phyloP scores from a whole-genome alignment of 2,329 filamentous ascomycete species.

The Phyllosticta citrichinensis region DNA sequence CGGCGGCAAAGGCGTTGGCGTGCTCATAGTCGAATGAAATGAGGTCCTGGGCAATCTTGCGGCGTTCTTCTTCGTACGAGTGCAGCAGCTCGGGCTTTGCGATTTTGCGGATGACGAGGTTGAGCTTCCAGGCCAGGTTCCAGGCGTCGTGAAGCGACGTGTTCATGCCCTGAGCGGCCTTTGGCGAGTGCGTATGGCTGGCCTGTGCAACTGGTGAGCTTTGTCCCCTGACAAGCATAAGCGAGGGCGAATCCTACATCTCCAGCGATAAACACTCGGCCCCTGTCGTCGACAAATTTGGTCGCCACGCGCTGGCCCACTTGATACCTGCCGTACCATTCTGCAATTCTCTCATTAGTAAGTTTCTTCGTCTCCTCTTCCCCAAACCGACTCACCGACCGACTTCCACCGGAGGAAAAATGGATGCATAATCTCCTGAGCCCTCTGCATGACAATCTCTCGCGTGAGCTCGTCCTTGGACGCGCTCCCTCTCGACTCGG shows the following conservation, averaged over 20 bases:
- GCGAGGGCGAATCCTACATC: slow-evolving; percentile 26
- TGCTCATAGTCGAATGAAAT: slow-evolving; percentile 39
- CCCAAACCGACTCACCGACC: slow-evolving; percentile 22
- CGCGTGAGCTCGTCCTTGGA: slow-evolving; percentile 37
- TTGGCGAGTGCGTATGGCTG: slow-evolving; percentile 33
- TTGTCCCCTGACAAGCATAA: background rate
- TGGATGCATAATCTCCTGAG: slow-evolving; percentile 38
- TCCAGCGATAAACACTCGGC: slow-evolving; percentile 39
- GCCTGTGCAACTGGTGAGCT: slow-evolving; percentile 15
- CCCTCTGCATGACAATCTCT: slow-evolving; percentile 61
- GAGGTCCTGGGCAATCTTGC: slow-evolving; percentile 34
- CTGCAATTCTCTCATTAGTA: slow-evolving; percentile 13
- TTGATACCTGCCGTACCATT: slow-evolving; percentile 44
- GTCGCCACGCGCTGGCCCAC: slow-evolving; percentile 40
- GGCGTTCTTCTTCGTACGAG: slow-evolving; percentile 33
- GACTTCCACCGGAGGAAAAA: slow-evolving; percentile 36
- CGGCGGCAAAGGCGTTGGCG: slow-evolving; percentile 45
- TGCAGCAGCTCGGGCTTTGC: slow-evolving; percentile 28
- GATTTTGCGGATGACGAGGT: slow-evolving; percentile 29
- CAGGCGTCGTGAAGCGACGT: slow-evolving; percentile 33
- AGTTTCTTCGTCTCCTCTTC: background rate
- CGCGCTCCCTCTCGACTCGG: slow-evolving; percentile 23
- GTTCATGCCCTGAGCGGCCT: slow-evolving; percentile 37
- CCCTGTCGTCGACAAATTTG: slow-evolving; percentile 33
- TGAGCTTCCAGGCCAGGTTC: slow-evolving; percentile 37